phyloP scores from a whole-genome alignment of 371 early-diverging fungal species.

The Phascolomyces articulosus region DNA sequence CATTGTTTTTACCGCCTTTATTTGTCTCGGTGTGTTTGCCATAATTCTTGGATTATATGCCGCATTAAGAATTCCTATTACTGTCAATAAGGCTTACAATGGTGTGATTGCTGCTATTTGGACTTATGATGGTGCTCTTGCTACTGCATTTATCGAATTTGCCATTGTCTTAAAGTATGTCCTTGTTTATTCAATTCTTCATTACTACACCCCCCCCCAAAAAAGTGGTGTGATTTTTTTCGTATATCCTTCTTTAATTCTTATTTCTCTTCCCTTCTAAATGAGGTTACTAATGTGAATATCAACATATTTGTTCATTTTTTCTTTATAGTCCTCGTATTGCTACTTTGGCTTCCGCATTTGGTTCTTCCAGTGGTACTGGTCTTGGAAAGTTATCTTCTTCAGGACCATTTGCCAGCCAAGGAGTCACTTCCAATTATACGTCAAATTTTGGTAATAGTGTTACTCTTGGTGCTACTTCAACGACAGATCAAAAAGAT shows the following conservation, averaged over 20 bases:
- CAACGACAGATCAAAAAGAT: neutral
- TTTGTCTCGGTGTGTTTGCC: conserved; percentile 21
- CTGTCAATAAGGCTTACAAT: conserved; percentile 13
- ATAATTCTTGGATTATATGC: conserved; percentile 27
- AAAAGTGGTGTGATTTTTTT: too few relatives aligned
- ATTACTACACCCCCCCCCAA: too few relatives aligned
- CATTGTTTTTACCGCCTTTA: conserved; percentile 12
- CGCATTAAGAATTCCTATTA: conserved; percentile 14
- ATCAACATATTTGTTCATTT: neutral
- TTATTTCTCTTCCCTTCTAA: too few relatives aligned
- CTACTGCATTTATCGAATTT: conserved; percentile 29
- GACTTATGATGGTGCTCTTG: conserved; percentile 28
- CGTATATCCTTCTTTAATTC: too few relatives aligned
- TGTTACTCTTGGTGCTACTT: neutral
- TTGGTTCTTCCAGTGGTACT: conserved; percentile 6
- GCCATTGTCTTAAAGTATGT: conserved; percentile 35
- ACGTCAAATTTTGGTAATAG: neutral
- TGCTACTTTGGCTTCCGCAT: conserved; percentile 10
- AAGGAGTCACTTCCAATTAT: neutral
- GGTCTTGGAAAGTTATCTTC: neutral
- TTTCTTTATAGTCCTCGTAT: conserved; percentile 1
- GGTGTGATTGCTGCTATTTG: conserved; percentile 21
- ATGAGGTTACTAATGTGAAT: neutral
- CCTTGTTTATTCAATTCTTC: neutral
- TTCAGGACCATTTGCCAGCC: neutral